Base-by-base conservation (phyloP, 2,329 filamentous ascomycete genomes). In the Alternaria novae-zelandiae region DNA sequence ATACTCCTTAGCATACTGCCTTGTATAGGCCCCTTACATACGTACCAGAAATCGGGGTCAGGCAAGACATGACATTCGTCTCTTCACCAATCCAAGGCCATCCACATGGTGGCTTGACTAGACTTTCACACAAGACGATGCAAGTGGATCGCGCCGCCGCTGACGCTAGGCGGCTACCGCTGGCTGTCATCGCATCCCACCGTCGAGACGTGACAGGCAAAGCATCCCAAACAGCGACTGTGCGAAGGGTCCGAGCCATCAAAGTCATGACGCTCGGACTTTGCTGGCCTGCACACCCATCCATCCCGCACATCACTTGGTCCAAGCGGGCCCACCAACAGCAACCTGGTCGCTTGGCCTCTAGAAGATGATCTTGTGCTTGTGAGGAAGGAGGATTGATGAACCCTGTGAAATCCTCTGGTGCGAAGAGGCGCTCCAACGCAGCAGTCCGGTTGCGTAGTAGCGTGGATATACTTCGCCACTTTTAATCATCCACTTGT, bases 271-370 rank as follows among this genome's bases (percentile, higher is more conserved):
- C 63, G 67, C 68, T 70, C 68, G 63, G 67, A 67, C 65, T 51
- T 17, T 59, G 30, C 45, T 68, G 61, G 66, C 66, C 66, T 71
- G 73, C 66, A 67, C 76, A 78, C 75, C 75, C 75, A 76, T 78
- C 74, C 76, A 76, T 78, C 74, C 76, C 76, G 77, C 78, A 78
- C 76, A 79, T 79, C 77, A 77, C 70, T 75, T 76, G 74, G 76
- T 72, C 71, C 72, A 68, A 75, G 74, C 76, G 69, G 69, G 65
- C 66, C 70, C 69, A 71, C 73, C 73, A 76, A 74, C 74, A 70
- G 64, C 64, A 65, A 57, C 64, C 64, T 67, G 62, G 64, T 53
- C 54, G 50, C 64, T 64, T 64, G 64, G 62, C 65, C 54, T 67
- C 53, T 25, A 47, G 47, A 63, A 67, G 65, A 51, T 61, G 65